Evolutionary conservation across 495 filamentous ascomycete genomes (phyloP), one percentile per base, ranked within the genome.

Genomic region (Aspergillus panamensis): DNA sequence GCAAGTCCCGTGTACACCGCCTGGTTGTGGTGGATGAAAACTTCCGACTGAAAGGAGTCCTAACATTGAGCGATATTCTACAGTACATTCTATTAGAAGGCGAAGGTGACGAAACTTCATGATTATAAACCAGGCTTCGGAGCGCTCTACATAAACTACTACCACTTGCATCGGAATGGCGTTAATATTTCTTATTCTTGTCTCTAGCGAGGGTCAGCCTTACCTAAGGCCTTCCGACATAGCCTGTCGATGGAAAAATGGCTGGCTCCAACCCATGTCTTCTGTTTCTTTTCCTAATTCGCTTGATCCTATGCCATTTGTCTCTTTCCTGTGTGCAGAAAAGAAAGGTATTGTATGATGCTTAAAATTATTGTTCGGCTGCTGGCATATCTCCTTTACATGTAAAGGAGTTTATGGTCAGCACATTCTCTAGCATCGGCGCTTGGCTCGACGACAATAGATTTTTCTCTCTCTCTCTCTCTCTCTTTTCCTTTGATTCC

Each of bases 11-110:
- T 32, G 93, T 97, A 21, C 94, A 99, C 72, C 82, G 94, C 62
- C 76, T 99, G 25, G 87, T 97, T 43, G 87, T 99, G 37, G 90
- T 97, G 56, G 91, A 97, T 70, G 90, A 96, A 40, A 80, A 90
- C 52, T 89, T 85, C 72, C 82, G 84, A 48, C 82, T 99, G 37
- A 88, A 88, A 69, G 94, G 94, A 43, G 83, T 99, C 16, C 84
- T 99, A 29, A 96, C 92, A 8, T 78, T 99, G 55, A 96, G 92
- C 61, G 95, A 99, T 72, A 97, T 99, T 60, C 81, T 99, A 57
- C 91, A 95, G 66, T 97, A 97, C 70, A 87, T 96, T 48, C 82
- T 99, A 43, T 81, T 96, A 21, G 87, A 91, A 62, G 92, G 91
- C 39, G 92, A 95, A 67, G 71, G 55, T 66, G 74, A 77, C 57